Evolutionary conservation across 2,329 filamentous ascomycete genomes (phyloP).

Genomic region (Lasiodiplodia sp.): DNA sequence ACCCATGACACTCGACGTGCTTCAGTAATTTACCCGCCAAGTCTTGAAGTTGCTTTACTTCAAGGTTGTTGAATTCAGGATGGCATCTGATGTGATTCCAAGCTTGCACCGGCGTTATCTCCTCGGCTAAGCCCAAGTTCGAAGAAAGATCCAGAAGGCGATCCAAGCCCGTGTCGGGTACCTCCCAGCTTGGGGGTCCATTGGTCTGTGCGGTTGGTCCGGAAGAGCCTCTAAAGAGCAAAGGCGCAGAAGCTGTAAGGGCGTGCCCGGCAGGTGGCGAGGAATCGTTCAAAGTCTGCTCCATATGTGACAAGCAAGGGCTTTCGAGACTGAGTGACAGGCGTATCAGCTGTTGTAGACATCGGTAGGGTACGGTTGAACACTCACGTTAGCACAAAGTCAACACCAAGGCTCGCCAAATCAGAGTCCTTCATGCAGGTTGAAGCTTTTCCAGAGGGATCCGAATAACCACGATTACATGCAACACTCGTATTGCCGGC

Average conservation of each 20-base stretch:
- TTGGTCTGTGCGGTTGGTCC: conserved; percentile 32
- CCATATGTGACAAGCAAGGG: not conserved
- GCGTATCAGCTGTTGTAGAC: not conserved
- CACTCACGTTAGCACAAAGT: not conserved
- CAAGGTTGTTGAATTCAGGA: conserved; percentile 36
- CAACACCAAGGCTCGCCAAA: not conserved
- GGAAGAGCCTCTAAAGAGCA: conserved; percentile 37
- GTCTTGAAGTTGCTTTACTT: conserved; percentile 31
- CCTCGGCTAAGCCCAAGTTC: conserved; percentile 35
- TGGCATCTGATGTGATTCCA: conserved; percentile 43
- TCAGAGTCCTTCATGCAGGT: not conserved
- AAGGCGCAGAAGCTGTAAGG: conserved; percentile 40
- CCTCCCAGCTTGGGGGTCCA: conserved; percentile 32
- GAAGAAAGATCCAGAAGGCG: conserved; percentile 36
- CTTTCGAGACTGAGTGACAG: not conserved
- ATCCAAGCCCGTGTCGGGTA: conserved; percentile 34
- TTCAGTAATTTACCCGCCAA: not conserved
- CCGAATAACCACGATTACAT: not conserved
- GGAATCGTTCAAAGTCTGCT: conserved; percentile 31
- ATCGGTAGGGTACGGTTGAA: too few relatives aligned
- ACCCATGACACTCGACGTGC: conserved; percentile 11
- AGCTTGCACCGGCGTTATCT: conserved; percentile 48
- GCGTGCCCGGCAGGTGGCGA: conserved; percentile 39
- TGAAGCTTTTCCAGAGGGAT: not conserved
- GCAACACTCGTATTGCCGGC: not conserved